phyloP scores from a whole-genome alignment of 2,329 filamentous ascomycete genomes.

The Xylaria sp. region DNA sequence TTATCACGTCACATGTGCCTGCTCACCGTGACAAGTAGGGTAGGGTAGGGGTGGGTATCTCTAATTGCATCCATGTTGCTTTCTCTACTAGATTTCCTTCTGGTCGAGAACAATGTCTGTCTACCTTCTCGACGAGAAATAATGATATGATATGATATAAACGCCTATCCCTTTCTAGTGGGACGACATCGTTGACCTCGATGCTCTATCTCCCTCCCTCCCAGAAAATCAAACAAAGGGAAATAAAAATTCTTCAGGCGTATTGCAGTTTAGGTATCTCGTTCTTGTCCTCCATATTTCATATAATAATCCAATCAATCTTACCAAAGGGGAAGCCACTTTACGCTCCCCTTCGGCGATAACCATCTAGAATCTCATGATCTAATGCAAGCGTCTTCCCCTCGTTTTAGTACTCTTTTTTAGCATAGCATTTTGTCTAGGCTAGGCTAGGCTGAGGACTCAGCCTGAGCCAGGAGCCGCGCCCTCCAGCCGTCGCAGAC shows the following conservation, averaged over 20 bases:
- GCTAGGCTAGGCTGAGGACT: slow-evolving; percentile 51
- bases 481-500: slow-evolving; percentile 87
- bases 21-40: not conserved
- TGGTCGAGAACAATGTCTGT: slow-evolving; percentile 14
- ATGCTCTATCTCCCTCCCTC: not conserved
- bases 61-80: not conserved
- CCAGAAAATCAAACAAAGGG: slow-evolving; percentile 11
- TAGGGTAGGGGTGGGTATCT: not conserved
- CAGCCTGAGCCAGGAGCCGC: slow-evolving; percentile 74
- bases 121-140: slow-evolving; percentile 14
- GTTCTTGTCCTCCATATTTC: slow-evolving; percentile 18
- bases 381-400: not conserved
- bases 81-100: slow-evolving; percentile 7
- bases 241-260: slow-evolving; percentile 13
- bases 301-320: slow-evolving; percentile 9
- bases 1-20: not conserved
- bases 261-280: slow-evolving; percentile 25
- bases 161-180: slow-evolving; percentile 14
- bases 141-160: slow-evolving; percentile 10
- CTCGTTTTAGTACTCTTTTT: not conserved
- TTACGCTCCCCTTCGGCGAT: slow-evolving; percentile 5
- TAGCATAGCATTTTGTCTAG: slow-evolving; percentile 17
- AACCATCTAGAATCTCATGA: not conserved
- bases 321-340: slow-evolving; percentile 4
- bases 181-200: too few relatives aligned